Percentiles rank a stretch among this genome's conserved stretches.
Conservation (phyloP, 1,139 yeast species). For the Pichia sp. region DNA sequence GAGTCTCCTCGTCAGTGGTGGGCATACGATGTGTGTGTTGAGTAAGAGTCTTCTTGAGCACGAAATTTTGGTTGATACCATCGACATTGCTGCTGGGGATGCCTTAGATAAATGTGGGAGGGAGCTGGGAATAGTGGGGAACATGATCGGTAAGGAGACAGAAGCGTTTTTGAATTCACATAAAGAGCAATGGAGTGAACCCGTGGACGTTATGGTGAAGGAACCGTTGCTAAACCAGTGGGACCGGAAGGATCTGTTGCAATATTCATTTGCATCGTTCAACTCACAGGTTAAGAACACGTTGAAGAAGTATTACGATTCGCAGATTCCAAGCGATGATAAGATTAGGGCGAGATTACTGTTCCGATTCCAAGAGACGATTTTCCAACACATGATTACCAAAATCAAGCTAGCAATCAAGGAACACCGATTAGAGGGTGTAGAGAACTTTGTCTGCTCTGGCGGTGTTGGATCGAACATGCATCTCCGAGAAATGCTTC, state of each 20-base stretch:
- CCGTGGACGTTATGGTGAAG: constrained; percentile 35
- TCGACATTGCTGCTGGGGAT: constrained; percentile 92
- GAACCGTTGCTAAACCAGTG: constrained; percentile 46
- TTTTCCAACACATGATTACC: constrained; percentile 65
- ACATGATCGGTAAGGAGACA: constrained; percentile 79
- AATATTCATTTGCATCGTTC: constrained; percentile 78
- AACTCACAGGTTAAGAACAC: constrained; percentile 46
- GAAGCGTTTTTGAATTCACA: constrained; percentile 45
- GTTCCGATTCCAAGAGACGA: constrained; percentile 51
- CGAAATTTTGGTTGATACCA: constrained; percentile 63
- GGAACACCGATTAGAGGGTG: constrained; percentile 30
- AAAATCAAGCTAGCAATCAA: constrained; percentile 49
- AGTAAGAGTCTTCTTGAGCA: constrained; percentile 58
- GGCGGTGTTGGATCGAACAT: constrained; percentile 92
- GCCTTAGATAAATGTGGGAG: constrained; percentile 91
- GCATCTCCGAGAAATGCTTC: constrained; percentile 46
- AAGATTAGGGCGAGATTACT: constrained; percentile 40
- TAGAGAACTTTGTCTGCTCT: constrained; percentile 60
- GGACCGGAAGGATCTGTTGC: constrained; percentile 36
- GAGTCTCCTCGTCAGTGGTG: constrained; percentile 83
- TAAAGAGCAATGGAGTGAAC: constrained; percentile 21
- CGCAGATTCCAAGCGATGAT: constrained; percentile 19
- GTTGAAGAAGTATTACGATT: constrained; percentile 20
- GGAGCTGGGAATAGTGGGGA: constrained; percentile 70
- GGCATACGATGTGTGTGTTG: constrained; percentile 84